Evolutionary conservation across 2,329 filamentous ascomycete species (phyloP), one percentile per base, ranked within the genome.

Genomic region (Arthrobotrys musiformis): DNA sequence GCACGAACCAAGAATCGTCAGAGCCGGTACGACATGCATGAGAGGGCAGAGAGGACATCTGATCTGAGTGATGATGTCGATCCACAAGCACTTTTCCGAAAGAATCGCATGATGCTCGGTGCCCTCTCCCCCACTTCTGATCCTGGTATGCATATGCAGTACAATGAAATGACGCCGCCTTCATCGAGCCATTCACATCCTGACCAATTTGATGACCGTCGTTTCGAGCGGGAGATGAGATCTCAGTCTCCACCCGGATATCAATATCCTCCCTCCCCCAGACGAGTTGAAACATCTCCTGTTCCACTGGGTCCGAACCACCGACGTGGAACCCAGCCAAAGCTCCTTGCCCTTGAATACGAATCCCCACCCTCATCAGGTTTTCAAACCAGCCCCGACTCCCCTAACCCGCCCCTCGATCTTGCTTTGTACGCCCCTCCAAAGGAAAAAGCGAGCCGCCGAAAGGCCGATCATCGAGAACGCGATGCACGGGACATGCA

Each of bases 81-180:
- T 61, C 17, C 67, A 7, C 66, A 78, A 22, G 74, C 69, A 19
- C 67, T 72, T 44, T 73, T 67, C 74, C 74, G 74, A 44, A 78
- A 78, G 46, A 73, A 77, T n/a, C 73, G 68, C 28, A 78, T 78
- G 74, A 73, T 78, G 54, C 74, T 72, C 44, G 69, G 74, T 33
- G 67, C 74, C 13, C 30, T 73, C 30, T 78, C 74, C 15, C 69
- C 74, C 15, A 66, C 56, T 8, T 73, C 74, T 28, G 74, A 77
- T 24, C 67, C 74, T 28, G 69, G 67, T 24, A 62, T 73, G 68
- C 74, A 68, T 50, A n/a, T 73, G 62, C 62, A 54, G n/a, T 72
- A 70, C 74, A 68, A 73, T 26, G 74, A 78, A 56, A 73, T 78
- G 68, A 78, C 74, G 9, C 74, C 74, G 26, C 74, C 74, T 66